Evolutionary conservation across 345 rosid species (phyloP), one percentile per base, ranked within the genome.

Genomic region (Citrus australasica): DNA sequence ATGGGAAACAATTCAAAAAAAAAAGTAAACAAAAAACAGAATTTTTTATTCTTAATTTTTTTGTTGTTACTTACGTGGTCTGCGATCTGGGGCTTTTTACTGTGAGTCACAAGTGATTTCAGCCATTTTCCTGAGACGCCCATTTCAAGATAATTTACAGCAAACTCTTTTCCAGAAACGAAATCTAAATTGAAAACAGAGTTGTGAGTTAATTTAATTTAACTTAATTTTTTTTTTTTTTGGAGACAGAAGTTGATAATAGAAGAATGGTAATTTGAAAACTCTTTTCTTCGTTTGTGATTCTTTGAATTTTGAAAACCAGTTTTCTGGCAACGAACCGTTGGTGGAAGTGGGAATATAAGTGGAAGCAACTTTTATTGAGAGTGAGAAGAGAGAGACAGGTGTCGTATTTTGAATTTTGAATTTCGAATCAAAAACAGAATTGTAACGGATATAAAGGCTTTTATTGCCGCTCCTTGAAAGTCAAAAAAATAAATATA

Each of bases 61-160:
- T 35, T 17, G 37, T 19, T 19, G 24, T 28, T 17, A 66, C 64
- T 76, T 84, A 93, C 97, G 6, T 78, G 87, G 42, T 88, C 90
- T n/a, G 76, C 73, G 8, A 74, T 74, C 42, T 80, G 86, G 22
- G 84, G 22, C 71, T 89, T 87, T 63, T 88, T 91, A 46, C 51
- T 13, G 69, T 70, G 79, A n/a, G 84, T 25, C 6, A 91, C 83
- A 3, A 93, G 88, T 56, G 93, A 90, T 58, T 89, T 93, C 9
- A 91, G 76, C 97, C 95, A 93, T 60, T 88, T 93, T 76, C 95
- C 94, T 62, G 94, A 87, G 79, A 84, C 87, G 76, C 94, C 95
- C 97, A 93, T 91, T 21, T 72, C 46, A 65, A 46, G 53, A 48
- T 9, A 27, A n/a, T 76, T 8, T 22, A 17, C 40, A 21, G 4